Percentiles rank a stretch among this genome's conserved stretches.
Evolutionary conservation across 805 yeast species (phyloP).

Genomic region (Ogataea ganodermae): DNA sequence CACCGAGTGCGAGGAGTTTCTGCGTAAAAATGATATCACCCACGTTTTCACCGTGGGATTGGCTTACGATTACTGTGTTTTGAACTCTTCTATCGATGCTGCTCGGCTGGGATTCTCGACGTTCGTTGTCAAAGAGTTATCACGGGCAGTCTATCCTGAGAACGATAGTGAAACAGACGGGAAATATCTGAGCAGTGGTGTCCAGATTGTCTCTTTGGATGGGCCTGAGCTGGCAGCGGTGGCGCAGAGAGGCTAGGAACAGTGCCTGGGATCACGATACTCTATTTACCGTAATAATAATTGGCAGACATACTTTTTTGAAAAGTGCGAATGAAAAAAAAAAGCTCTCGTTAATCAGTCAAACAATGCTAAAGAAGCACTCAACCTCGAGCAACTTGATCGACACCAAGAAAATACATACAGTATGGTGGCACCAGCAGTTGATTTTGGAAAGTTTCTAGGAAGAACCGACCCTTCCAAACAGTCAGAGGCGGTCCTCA

Average conservation of each 20-base stretch:
- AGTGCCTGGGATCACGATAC: not conserved
- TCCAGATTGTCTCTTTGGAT: constrained; percentile 24
- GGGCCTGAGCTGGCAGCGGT: constrained; percentile 15
- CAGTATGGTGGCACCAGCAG: constrained; percentile 19
- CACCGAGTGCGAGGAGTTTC: constrained; percentile 60
- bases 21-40: constrained; percentile 49
- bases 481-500: constrained; percentile 38
- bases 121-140: constrained; percentile 56
- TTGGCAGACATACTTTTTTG: not conserved
- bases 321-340: no score
- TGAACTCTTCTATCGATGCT: constrained; percentile 73
- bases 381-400: not conserved
- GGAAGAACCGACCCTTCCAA: constrained; percentile 32
- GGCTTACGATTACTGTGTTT: constrained; percentile 87
- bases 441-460: constrained; percentile 34
- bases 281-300: not conserved
- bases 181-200: constrained; percentile 34
- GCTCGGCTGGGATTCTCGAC: constrained; percentile 63
- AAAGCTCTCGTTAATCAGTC: not conserved
- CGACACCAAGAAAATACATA: no score
- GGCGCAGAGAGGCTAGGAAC: not conserved
- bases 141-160: constrained; percentile 56
- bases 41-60: constrained; percentile 77
- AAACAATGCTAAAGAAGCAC: not conserved
- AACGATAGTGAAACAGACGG: constrained; percentile 38